Evolutionary conservation across 345 rosid species (phyloP), one percentile per base, ranked within the genome.

Genomic region (Rhizophora apiculata): DNA sequence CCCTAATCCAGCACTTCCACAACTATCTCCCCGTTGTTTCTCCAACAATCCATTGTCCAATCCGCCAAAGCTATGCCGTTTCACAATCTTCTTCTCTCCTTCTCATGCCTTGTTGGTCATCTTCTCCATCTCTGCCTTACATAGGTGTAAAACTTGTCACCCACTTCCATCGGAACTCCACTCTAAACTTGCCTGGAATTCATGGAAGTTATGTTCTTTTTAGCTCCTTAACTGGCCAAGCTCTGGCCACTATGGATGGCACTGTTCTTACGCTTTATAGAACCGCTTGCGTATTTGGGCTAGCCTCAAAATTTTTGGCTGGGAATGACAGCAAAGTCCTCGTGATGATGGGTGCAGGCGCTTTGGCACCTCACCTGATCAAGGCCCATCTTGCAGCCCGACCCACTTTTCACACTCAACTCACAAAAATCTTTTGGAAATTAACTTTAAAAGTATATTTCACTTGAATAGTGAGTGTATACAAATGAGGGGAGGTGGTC

Each of bases 131-230:
- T 32, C 84, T 86, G 8, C 93, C 93, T 16, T 94, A 85, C 81
- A 85, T 91, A 58, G 96, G 97, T 13, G 90, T 91, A 74, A 94
- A 94, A 85, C 95, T 94, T 46, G 96, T 89, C 65, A 94, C 98
- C 56, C 53, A 77, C 75, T 94, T 94, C 85, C 97, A 96, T 8
- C 56, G 71, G 20, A 94, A 91, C 82, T 85, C 98, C 54, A 2
- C 61, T 8, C 76, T 81, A 24, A 81, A 78, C 79, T 79, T 91
- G 54, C 98, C 97, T 30, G 93, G 95, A 6, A 78, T 94, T 64
- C 97, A 91, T 43, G 95, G 86, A 30, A 85, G 82, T 64, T 91
- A 87, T 78, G 85, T 80, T 58, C 97, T 94, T 73, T 94, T 94
- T 80, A 85, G 88, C 92, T 89, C 96, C 69, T 48, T 78, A 32